Conservation (phyloP, 2,329 filamentous ascomycete species). For the Aspergillus sp. region DNA sequence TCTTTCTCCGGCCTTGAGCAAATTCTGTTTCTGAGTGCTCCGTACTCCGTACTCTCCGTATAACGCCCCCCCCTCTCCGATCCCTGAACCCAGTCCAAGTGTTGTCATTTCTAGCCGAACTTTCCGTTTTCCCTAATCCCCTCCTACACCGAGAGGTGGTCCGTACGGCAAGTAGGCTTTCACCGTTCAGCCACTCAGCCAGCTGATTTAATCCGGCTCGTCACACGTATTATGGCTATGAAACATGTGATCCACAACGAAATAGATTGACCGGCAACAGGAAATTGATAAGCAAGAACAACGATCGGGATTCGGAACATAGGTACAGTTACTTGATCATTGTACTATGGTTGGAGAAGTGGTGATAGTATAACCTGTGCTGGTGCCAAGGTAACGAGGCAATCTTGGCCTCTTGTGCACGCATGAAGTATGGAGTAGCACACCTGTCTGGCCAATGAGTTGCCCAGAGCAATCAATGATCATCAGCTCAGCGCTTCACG, state of each 20-base stretch:
- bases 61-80: neutral
- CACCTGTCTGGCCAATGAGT: neutral
- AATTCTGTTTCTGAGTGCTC: slow-evolving; percentile 2
- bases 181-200: neutral
- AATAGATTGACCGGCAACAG: slow-evolving; percentile 4
- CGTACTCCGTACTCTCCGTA: neutral
- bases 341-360: neutral
- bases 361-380: neutral
- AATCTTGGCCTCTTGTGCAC: neutral
- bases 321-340: too few relatives aligned
- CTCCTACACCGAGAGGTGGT: neutral
- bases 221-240: slow-evolving; percentile 4
- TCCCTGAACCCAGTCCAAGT: slow-evolving; percentile 3
- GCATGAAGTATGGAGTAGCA: neutral
- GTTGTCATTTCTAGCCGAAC: slow-evolving; percentile 18
- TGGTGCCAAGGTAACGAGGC: neutral
- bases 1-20: neutral
- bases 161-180: neutral
- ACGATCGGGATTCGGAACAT: neutral
- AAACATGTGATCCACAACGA: slow-evolving; percentile 8
- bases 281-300: neutral
- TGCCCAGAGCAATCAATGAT: neutral
- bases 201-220: neutral
- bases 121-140: slow-evolving; percentile 8
- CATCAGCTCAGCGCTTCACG: neutral